Percentiles rank a stretch among this genome's conserved stretches.
Evolutionary conservation across 2,329 filamentous ascomycete genomes (phyloP).

Genomic region (Arthrobotrys musiformis): DNA sequence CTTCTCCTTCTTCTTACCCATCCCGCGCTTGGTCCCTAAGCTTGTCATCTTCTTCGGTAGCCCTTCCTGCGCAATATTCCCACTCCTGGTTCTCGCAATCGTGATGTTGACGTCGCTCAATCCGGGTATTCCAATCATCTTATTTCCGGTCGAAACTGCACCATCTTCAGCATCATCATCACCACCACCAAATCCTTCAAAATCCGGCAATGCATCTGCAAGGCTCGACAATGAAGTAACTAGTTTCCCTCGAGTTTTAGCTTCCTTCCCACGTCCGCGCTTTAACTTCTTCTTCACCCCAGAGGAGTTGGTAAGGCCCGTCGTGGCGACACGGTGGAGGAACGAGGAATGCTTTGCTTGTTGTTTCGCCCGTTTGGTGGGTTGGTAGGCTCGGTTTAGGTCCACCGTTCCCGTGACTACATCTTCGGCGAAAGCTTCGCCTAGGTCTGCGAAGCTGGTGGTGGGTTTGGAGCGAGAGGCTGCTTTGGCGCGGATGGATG

Average conservation of each 20-base stretch:
- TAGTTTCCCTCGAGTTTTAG: conserved; percentile 39
- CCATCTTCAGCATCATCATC: conserved; percentile 16
- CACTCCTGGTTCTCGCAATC: conserved; percentile 39
- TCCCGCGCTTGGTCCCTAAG: conserved; percentile 48
- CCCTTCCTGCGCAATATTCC: conserved; percentile 42
- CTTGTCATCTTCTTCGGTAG: conserved; percentile 52
- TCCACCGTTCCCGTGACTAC: neutral
- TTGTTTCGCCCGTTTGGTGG: conserved; percentile 42
- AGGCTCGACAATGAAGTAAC: conserved; percentile 49
- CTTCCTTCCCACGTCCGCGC: conserved; percentile 38
- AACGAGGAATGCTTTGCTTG: conserved; percentile 47
- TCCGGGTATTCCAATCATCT: conserved; percentile 49
- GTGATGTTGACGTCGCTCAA: conserved; percentile 44
- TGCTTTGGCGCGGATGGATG: conserved; percentile 51
- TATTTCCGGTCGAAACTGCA: conserved; percentile 32
- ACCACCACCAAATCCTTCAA: conserved; percentile 38
- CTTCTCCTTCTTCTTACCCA: conserved; percentile 49
- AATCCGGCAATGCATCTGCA: conserved; percentile 48
- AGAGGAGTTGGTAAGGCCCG: conserved; percentile 38
- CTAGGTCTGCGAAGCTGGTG: conserved; percentile 45
- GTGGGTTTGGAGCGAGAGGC: conserved; percentile 32
- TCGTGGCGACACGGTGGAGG: conserved; percentile 46
- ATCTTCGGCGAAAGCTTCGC: conserved; percentile 27
- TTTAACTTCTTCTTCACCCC: conserved; percentile 50
- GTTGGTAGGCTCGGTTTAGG: conserved; percentile 26